phyloP scores from a whole-genome alignment of 179 eudicot genomes.

The Drosera spatulata region DNA sequence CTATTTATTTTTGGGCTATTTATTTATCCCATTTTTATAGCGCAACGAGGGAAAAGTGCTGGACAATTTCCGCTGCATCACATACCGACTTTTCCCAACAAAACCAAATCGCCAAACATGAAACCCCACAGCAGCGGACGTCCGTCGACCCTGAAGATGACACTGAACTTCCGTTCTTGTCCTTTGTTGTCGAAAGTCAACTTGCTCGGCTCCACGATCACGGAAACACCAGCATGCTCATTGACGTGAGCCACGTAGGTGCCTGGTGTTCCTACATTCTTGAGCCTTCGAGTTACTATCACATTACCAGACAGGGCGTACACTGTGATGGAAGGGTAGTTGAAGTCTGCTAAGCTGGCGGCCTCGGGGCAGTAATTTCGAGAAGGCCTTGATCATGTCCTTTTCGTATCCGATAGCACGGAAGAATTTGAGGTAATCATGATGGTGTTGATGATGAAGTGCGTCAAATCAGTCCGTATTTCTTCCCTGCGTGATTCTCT shows the following conservation, averaged over 20 bases:
- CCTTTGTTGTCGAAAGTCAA: conserved; percentile 1
- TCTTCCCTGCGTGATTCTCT: no score
- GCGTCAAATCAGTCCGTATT: no score
- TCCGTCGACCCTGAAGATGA: not conserved
- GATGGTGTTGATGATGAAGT: no score
- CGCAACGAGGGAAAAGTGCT: no score
- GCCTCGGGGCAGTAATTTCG: conserved; percentile 3
- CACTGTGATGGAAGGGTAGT: conserved; percentile 14
- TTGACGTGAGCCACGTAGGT: conserved; percentile 6
- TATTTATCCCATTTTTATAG: no score
- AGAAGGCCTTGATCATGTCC: conserved; percentile 1
- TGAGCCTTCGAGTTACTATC: conserved; percentile 8
- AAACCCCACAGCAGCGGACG: conserved; percentile 1
- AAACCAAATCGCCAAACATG: conserved; percentile 9
- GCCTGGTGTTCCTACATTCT: conserved; percentile 13
- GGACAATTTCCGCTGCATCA: no score
- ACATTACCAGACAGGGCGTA: conserved; percentile 2
- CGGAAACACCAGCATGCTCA: conserved; percentile 6
- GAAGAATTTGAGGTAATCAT: conserved; percentile 17
- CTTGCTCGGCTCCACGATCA: conserved; percentile 10
- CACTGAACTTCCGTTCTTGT: conserved; percentile 7
- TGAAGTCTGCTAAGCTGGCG: conserved; percentile 4
- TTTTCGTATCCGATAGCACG: conserved; percentile 9
- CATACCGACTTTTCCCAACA: no score
- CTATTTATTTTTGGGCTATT: no score